Percentiles rank a stretch among this genome's conserved stretches.
These are phyloP conservation scores for Lactarius psammicola DNA, from an alignment of 768 basidiomycete genomes.

Conservation along the genomic window DNA sequence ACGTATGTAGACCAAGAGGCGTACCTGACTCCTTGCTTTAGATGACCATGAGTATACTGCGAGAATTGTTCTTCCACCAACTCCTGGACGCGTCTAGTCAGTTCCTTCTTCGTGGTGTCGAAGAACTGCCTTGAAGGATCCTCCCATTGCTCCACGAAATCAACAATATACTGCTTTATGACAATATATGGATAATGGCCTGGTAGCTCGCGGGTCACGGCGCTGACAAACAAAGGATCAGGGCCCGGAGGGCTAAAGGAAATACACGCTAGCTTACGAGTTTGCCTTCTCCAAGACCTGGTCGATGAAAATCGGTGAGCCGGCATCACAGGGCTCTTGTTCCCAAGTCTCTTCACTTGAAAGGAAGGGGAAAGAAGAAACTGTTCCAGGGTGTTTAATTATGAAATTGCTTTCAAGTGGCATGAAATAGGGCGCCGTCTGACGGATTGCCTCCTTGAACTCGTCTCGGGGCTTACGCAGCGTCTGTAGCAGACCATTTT, in stretches of 20 bases:
- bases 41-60: constrained; percentile 27
- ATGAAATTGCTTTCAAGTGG: constrained; percentile 42
- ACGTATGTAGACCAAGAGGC: not conserved
- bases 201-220: constrained; percentile 66
- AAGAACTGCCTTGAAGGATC: constrained; percentile 29
- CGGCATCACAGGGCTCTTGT: constrained; percentile 28
- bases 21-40: constrained; percentile 28
- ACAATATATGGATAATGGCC: constrained; percentile 55
- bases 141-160: constrained; percentile 27
- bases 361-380: constrained; percentile 37
- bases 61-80: constrained; percentile 30
- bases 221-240: constrained; percentile 38
- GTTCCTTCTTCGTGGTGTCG: constrained; percentile 23
- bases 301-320: constrained; percentile 44
- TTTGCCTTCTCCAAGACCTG: constrained; percentile 46
- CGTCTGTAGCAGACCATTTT: constrained; percentile 51
- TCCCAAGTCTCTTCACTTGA: constrained; percentile 40
- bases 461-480: constrained; percentile 47
- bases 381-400: too few relatives aligned
- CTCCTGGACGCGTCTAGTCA: constrained; percentile 22
- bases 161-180: constrained; percentile 29
- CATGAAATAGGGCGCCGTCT: constrained; percentile 53
- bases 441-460: constrained; percentile 48
- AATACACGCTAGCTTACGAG: constrained; percentile 38
- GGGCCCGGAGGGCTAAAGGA: not conserved